Conservation (phyloP, 495 filamentous ascomycete species). For the Aspergillus indologenus region DNA sequence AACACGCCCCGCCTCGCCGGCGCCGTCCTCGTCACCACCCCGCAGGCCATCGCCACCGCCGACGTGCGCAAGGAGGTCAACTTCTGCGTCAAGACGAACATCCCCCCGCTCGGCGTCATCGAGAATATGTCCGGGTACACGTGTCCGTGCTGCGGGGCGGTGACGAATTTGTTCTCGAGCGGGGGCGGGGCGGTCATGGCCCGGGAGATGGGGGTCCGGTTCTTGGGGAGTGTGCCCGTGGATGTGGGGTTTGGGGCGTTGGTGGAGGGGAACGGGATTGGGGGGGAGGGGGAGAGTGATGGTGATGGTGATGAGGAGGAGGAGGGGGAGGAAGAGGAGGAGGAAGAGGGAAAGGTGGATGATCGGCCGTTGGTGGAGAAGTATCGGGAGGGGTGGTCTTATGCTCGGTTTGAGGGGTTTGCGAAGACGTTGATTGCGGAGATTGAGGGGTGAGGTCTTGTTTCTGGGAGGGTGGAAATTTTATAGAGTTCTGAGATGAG, state of each 20-base stretch:
- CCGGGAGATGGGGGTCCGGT: constrained; percentile 73
- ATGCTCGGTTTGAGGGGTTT: constrained; percentile 68
- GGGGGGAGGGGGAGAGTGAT: constrained; percentile 37
- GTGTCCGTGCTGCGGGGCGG: constrained; percentile 91
- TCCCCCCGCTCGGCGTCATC: constrained; percentile 81
- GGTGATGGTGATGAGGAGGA: constrained; percentile 36
- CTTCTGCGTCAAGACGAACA: constrained; percentile 84
- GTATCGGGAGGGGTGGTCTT: constrained; percentile 75
- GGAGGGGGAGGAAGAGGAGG: constrained; percentile 44
- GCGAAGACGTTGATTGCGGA: constrained; percentile 50
- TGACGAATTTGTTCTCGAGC: constrained; percentile 85
- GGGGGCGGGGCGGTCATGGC: constrained; percentile 93
- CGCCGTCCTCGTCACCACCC: constrained; percentile 92
- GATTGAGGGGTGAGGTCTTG: constrained; percentile 35
- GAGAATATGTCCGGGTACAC: constrained; percentile 99
- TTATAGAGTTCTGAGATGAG: too few species aligned
- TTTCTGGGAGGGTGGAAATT: too few species aligned
- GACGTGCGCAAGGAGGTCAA: constrained; percentile 97
- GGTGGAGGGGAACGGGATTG: constrained; percentile 57
- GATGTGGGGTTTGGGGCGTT: constrained; percentile 70
- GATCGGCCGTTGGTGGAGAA: constrained; percentile 65
- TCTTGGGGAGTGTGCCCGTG: constrained; percentile 84
- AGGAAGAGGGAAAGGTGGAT: constrained; percentile 47
- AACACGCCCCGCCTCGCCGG: constrained; percentile 57
- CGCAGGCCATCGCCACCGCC: constrained; percentile 87